Evolutionary conservation across 2,329 filamentous ascomycete genomes (phyloP).

Genomic region (Beauveria bassiana): DNA sequence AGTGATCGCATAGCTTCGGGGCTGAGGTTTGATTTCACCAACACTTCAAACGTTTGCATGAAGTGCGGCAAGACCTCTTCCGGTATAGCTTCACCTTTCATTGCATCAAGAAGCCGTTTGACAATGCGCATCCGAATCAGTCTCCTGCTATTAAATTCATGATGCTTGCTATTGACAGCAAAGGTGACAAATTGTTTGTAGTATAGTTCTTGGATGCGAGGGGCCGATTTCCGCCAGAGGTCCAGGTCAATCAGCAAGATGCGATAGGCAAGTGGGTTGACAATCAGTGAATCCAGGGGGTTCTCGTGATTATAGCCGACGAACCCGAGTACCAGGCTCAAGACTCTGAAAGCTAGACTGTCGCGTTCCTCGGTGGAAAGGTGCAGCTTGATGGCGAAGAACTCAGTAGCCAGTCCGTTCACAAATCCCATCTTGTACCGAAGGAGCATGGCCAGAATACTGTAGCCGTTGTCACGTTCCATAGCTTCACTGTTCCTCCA

Average conservation of each 20-base stretch:
- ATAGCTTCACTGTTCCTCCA: constrained; percentile 99
- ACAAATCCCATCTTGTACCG: constrained; percentile 68
- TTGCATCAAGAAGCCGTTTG: constrained; percentile 79
- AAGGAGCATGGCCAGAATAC: constrained; percentile 74
- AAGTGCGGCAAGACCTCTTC: constrained; percentile 68
- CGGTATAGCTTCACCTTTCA: constrained; percentile 76
- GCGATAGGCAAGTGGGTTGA: constrained; percentile 91
- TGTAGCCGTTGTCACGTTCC: constrained; percentile 92
- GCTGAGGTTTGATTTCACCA: constrained; percentile 74
- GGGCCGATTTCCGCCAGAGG: constrained; percentile 76
- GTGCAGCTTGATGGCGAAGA: constrained; percentile 29
- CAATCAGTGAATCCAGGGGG: constrained; percentile 82
- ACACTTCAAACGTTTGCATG: constrained; percentile 66
- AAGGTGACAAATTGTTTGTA: constrained; percentile 89
- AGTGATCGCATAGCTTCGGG: constrained; percentile 80
- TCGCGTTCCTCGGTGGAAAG: constrained; percentile 48
- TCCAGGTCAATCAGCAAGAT: constrained; percentile 88
- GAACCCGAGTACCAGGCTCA: constrained; percentile 74
- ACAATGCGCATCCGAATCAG: constrained; percentile 91
- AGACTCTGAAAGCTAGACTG: constrained; percentile 51
- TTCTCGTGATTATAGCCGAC: constrained; percentile 78
- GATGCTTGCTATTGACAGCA: constrained; percentile 81
- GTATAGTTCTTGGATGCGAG: constrained; percentile 76
- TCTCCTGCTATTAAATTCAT: constrained; percentile 83
- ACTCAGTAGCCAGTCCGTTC: constrained; percentile 23